A percentile compares a stretch with the other conserved stretches of the same genome.
These are phyloP conservation scores for Trichoderma semiorbis DNA, from an alignment of 2,329 filamentous ascomycete species.

Conservation along the genomic window DNA sequence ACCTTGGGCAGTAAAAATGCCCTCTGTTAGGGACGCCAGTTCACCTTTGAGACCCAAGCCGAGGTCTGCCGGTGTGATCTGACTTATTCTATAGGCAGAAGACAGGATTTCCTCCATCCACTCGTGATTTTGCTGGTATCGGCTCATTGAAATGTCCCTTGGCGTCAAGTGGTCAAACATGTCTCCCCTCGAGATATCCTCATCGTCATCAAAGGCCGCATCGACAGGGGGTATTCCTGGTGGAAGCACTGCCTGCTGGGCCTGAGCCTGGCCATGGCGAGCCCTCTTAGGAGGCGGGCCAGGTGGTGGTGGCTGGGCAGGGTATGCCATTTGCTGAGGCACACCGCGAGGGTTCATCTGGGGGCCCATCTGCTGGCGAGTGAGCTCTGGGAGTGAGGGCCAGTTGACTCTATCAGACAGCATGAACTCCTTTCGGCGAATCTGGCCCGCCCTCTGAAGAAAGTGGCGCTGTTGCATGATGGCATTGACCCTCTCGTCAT, in stretches of 20 bases:
- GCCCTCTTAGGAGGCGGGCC: slow-evolving; percentile 56
- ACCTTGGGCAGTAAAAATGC: slow-evolving; percentile 70
- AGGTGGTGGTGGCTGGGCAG: slow-evolving; percentile 45
- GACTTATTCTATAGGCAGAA: slow-evolving; percentile 79
- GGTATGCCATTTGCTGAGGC: slow-evolving; percentile 61
- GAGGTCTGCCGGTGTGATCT: slow-evolving; percentile 83
- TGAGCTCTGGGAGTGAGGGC: slow-evolving; percentile 70
- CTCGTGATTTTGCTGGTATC: slow-evolving; percentile 93
- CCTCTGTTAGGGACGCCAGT: slow-evolving; percentile 75
- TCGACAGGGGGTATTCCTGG: slow-evolving; percentile 38
- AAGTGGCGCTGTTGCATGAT: slow-evolving; percentile 60
- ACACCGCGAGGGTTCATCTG: slow-evolving; percentile 46
- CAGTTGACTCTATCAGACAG: slow-evolving; percentile 84
- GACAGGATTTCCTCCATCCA: slow-evolving; percentile 98
- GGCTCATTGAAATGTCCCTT: slow-evolving; percentile 78
- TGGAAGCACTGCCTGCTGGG: slow-evolving; percentile 30
- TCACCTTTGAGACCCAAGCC: slow-evolving; percentile 82
- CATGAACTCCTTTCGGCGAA: slow-evolving; percentile 92
- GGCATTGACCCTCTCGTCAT: slow-evolving; percentile 58
- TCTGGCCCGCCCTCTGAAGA: slow-evolving; percentile 72
- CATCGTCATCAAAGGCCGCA: slow-evolving; percentile 72
- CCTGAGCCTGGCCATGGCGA: slow-evolving; percentile 43
- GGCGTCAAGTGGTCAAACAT: slow-evolving; percentile 87
- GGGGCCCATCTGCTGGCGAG: slow-evolving; percentile 49
- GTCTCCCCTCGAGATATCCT: slow-evolving; percentile 83